Evolutionary conservation across 2,329 filamentous ascomycete species (phyloP), one percentile per base, ranked within the genome.

Genomic region (Microdochium trichocladiopsis): DNA sequence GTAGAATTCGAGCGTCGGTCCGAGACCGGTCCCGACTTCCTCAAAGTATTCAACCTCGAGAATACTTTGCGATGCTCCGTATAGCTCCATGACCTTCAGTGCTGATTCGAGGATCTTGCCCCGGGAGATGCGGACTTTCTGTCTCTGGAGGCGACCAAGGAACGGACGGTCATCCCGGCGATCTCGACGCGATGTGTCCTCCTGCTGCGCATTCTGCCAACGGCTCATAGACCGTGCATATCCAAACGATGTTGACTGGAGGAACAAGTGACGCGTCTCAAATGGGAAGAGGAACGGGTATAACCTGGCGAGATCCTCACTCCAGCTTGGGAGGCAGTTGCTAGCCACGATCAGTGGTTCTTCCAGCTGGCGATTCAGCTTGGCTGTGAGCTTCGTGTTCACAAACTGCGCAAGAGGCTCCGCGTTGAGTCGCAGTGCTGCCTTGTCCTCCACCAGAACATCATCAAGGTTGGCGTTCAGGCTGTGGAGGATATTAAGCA

Each of bases 261-360:
- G 74, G 78, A 99, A 99, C 36, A 99, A 76, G 69, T 99, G 93
- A 12, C 94, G 85, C 1, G 94, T 97, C 74, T 99, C 94, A 63
- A 99, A 99, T 2, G 94, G 94, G 67, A 99, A 99, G 12, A 99
- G 74, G 78, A 99, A 99, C 1, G 94, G 93, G 66, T 96, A 99
- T 1, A 95, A 77, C 31, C 94, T 86, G 10, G 94, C 91, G 50
- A 99, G 73, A 64, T 99, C 94, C 69, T 97, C 93, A 55, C 90
- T 95, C 94, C 94, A 99, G 63, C 82, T 90, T 3, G 94, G 94
- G 36, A 99, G 77, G 66, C 94, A 99, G 64, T 93, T 95, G 72
- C 94, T 97, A 3, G 94, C 94, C 50, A 99, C 94, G 58, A 99
- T 95, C 57, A 99, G 74, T 10, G 94, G 94, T 70, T 99, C 95